Evolutionary conservation across 768 basidiomycete genomes (phyloP).

Genomic region (Boletus vermiculosoides): DNA sequence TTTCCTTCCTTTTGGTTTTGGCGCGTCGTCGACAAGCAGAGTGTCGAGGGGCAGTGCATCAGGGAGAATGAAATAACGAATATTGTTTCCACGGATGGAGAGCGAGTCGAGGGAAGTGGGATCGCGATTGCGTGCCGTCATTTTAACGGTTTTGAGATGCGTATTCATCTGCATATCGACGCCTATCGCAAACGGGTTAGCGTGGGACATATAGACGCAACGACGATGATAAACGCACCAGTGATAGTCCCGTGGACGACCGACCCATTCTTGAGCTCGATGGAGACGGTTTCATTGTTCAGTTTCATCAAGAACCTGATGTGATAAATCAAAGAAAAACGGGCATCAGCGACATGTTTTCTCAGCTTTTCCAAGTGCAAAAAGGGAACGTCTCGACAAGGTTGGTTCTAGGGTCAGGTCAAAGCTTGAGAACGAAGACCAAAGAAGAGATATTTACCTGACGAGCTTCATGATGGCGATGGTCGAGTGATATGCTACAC

Average conservation of each 20-base stretch:
- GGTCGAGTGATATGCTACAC: slow-evolving; percentile 24
- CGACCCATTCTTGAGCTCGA: slow-evolving; percentile 98
- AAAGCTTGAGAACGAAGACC: slow-evolving; percentile 5
- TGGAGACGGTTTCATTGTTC: slow-evolving; percentile 98
- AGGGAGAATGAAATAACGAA: slow-evolving; percentile 96
- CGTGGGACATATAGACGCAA: background rate
- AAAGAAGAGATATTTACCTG: slow-evolving; percentile 45
- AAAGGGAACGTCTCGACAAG: background rate
- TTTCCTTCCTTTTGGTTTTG: slow-evolving; percentile 90
- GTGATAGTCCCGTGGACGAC: slow-evolving; percentile 96
- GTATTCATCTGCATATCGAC: slow-evolving; percentile 99
- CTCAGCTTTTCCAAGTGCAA: slow-evolving; percentile 1
- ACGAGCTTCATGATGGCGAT: slow-evolving; percentile 75
- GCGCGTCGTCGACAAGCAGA: slow-evolving; percentile 94
- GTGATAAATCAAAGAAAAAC: slow-evolving; percentile 17
- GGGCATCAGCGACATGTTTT: slow-evolving; percentile 18
- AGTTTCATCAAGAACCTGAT: slow-evolving; percentile 97
- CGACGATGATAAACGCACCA: slow-evolving; percentile 48
- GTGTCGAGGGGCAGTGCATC: slow-evolving; percentile 97
- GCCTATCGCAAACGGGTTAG: slow-evolving; percentile 46
- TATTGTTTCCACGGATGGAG: slow-evolving; percentile 94
- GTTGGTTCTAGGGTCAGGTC: slow-evolving; percentile 1
- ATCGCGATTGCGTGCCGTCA: slow-evolving; percentile 90
- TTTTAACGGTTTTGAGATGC: slow-evolving; percentile 95
- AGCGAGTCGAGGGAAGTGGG: slow-evolving; percentile 84